Base-by-base conservation (phyloP, 805 yeast genomes). In the Wickerhamiella spandovensis region DNA sequence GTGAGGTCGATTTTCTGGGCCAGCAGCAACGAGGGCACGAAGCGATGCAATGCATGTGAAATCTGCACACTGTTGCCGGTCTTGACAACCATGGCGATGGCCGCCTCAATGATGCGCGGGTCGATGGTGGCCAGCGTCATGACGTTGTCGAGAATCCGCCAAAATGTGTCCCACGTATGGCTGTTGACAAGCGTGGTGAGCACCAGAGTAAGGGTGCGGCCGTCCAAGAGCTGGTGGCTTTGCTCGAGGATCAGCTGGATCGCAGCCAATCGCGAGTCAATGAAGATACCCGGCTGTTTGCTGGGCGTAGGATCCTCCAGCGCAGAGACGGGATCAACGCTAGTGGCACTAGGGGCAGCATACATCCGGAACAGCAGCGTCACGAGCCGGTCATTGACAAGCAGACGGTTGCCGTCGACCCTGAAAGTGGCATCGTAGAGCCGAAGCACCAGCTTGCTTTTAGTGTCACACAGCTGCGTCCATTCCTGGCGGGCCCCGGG, bases 131-230 rank as follows among this genome's bases (percentile, higher is more conserved):
- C 51, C 5, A 56, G 47, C 12, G 44, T 17, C 6, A 48, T 42
- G 12, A 62, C 51, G n/a, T 52, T 51, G 21, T 56, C 52, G 56
- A 63, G 58, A 2, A 59, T 46, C 21, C 56, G 52, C 69, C 69
- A 67, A 44, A 67, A 64, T 21, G 58, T 50, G 24, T 48, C 50
- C 60, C 61, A 64, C 18, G 49, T 47, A 13, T 51, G 53, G 15
- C 55, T 57, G 46, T 61, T 62, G 17, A 60, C 59, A 28, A 65
- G 53, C 4, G 64, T 56, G 1, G 64, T 52, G 24, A 66, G 53
- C 17, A 58, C 51, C 54, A 64, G 53, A 4, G 56, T 53, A 7
- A 62, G 52, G 20, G 54, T 51, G 22, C 53, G 51, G 20, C 53
- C 30, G 38, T 51, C 51, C 18, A 44, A 35, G 10, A 51, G 32